Evolutionary conservation across 495 filamentous ascomycete species (phyloP), one percentile per base, ranked within the genome.

Genomic region (Penicillium steckii): DNA sequence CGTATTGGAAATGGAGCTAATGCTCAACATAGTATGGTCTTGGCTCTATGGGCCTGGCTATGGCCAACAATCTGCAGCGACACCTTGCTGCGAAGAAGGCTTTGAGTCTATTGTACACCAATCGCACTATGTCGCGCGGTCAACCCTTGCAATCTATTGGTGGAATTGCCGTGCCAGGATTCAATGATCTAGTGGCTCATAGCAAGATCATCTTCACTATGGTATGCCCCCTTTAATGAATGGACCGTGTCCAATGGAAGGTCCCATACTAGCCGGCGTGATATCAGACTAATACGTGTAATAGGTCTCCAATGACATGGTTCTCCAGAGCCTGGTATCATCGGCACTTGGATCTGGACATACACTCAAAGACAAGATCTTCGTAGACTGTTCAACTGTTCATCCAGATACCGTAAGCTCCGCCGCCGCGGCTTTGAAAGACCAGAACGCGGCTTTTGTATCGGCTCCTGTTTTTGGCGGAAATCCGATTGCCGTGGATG

Each of bases 21-120:
- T 32, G 7, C 12, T 32, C 5, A 5, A 21, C 24, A 46, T 38
- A 76, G 73, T 76, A 72, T 57, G 73, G 73, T 53, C 72, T 77
- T 29, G 73, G 73, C 17, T 75, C 73, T 46, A 77, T 77, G 72
- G 73, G 73, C 56, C 72, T 74, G n/a, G 73, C 72, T 54, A 77
- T 77, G 73, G 73, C 73, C 56, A 70, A 50, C 33, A 77, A 77
- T 50, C 69, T 77, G 12, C 73, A 77, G 64, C 61, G 66, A 21
- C 73, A 78, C 53, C 67, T 77, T 1, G 69, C 63, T 10, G 40
- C 63, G 40, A 74, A 70, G 49, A 70, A 67, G 19, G 62, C 66
- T 18, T 38, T 66, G 41, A 62, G 57, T 21, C 62, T 78, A 18
- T 41, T 77, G 38, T 74, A 75, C 47, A 66, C 66, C 15, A 78